Base-by-base conservation (phyloP, 2,329 filamentous ascomycete species). In the Salinomyces thailandicus region DNA sequence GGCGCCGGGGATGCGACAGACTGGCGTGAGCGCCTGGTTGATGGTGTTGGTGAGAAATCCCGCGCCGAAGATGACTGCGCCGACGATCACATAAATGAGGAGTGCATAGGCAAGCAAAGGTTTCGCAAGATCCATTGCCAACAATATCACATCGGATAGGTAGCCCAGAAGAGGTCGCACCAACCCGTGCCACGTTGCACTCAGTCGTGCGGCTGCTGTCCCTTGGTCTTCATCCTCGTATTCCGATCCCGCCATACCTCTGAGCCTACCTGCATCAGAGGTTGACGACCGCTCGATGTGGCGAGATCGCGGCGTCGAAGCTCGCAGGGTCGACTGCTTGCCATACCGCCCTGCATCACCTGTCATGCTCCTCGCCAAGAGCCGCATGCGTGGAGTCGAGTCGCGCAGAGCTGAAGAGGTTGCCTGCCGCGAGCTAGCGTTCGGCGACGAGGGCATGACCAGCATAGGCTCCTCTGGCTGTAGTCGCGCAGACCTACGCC, bases 1-100 rank as follows among this genome's bases (percentile, higher is more conserved):
- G 2, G 64, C 68, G 19, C 79, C 79, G 0, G 83, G 83, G 2
- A 89, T 62, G 14, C 72, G 69, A 52, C 83, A 87, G 14, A 87
- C 47, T 0, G 82, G 81, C 1, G 78, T 76, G 2, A 87, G 58
- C 0, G 79, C 76, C 7, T 70, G 62, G 32, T 70, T 68, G 36
- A 81, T 58, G 2, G 75, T 79, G 32, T 67, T 67, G 12, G 73
- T 77, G 18, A 81, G 57, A 52, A 80, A 70, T 51, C 77, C 80
- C 31, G 73, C 70, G 2, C 72, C 64, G 15, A 82, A 61, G 26
- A 79, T 71, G 33, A 75, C 55, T 14, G 71, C 63, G 33, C 76
- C 75, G 18, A 76, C 63, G 22, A 73, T 63, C 9, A 83, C 57
- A 51, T 80, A 79, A 30, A 76, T 53, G 9, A 79, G 70, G 9